These are phyloP conservation scores for Mycena floridula DNA, from an alignment of 768 basidiomycete genomes.

Conservation along the genomic window DNA sequence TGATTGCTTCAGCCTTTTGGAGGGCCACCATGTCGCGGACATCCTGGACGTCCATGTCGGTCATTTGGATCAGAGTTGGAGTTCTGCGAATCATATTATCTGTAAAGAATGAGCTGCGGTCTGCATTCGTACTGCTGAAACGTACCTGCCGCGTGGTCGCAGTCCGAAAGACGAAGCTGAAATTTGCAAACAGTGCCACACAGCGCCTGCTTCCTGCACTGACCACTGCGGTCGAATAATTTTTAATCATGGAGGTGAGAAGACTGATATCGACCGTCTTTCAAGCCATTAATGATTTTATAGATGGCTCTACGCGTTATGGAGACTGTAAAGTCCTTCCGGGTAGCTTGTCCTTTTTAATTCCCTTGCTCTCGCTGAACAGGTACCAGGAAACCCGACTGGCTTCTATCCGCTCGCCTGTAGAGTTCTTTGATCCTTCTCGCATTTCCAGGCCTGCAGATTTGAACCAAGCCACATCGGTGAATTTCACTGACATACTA, in stretches of 20 bases:
- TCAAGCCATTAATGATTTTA: too few species aligned
- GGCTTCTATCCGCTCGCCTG: slow-evolving; percentile 63
- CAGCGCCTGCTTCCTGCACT: too few species aligned
- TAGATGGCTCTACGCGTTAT: slow-evolving; percentile 61
- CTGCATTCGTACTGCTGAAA: too few species aligned
- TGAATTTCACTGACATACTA: slow-evolving; percentile 31
- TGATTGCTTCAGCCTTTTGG: slow-evolving; percentile 36
- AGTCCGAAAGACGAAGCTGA: slow-evolving; percentile 1
- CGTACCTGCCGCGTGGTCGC: slow-evolving; percentile 3
- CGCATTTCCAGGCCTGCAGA: slow-evolving; percentile 82
- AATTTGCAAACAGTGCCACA: too few species aligned
- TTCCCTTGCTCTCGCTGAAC: slow-evolving; percentile 1
- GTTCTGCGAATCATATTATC: slow-evolving; percentile 71
- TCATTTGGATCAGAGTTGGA: slow-evolving; percentile 73
- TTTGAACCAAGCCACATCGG: slow-evolving; percentile 71
- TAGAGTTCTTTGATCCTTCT: slow-evolving; percentile 81
- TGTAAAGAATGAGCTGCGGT: too few species aligned
- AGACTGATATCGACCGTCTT: too few species aligned
- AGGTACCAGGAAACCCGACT: slow-evolving; percentile 65
- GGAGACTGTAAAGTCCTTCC: slow-evolving; percentile 64
- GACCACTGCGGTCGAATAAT: too few species aligned
- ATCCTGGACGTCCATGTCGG: slow-evolving; percentile 74
- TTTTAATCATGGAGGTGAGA: too few species aligned
- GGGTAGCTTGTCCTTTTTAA: slow-evolving; percentile 38
- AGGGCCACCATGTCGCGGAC: slow-evolving; percentile 54